Base-by-base conservation (phyloP, 2,329 filamentous ascomycete genomes). In the Helotiales sp. region DNA sequence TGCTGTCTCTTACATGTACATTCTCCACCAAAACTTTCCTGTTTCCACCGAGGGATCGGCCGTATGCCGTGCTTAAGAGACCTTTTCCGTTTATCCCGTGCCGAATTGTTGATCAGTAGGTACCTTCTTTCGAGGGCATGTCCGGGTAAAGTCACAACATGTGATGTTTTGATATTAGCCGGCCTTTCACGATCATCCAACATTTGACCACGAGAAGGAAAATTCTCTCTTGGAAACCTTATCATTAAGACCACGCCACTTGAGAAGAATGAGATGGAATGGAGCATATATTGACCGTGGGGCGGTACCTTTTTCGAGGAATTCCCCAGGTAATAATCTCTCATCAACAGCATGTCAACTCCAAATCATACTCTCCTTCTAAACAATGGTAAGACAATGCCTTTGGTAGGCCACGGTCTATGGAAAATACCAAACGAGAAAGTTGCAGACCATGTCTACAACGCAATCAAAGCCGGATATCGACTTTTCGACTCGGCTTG, bases 401-500 rank as follows among this genome's bases (percentile, higher is more conserved):
- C 85, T 40, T 79, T 84, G 61, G 86, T 88, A 43, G 86, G 86
- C 71, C 87, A 88, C 73, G 86, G 86, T 59, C 82, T 91, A 55
- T 91, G 89, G 89, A 91, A 91, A 79, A 87, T 91, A 64, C 84
- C 84, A 75, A 86, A 86, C 68, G 83, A 84, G 52, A 87, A 83
- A 64, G 86, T 84, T 74, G 85, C 86, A 58, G 85, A 89, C 67
- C 84, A 84, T 69, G 87, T 92, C 68, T 92, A 92, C 81, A 87
- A 88, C 68, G 79, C 77, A 24, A 87, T 87, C 77, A 86, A 86
- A 78, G 80, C 82, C 45, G 85, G 85, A 59, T 87, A 87, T 78
- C 83, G 85, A 69, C 81, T 85, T 37, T 86, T 88, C 69, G 85
- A 87, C 72, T 85, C 85, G 64, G 85, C 85, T 66, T 85, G 83